These are phyloP conservation scores for Debaryomyces castellii DNA, from an alignment of 805 yeast genomes.

Conservation along the genomic window DNA sequence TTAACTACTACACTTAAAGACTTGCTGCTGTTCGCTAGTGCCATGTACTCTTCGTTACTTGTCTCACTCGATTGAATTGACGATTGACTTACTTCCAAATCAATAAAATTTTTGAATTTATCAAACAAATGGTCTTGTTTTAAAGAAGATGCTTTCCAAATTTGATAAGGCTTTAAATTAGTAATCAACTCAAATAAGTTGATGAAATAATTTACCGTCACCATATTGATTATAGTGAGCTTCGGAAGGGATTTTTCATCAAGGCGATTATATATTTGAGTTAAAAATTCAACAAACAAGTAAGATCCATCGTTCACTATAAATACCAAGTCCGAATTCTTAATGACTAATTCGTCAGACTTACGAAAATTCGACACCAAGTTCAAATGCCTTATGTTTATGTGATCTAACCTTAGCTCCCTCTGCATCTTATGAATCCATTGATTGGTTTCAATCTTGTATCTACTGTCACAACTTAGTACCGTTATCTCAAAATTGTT, in stretches of 20 bases:
- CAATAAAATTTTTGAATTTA: conserved; percentile 27
- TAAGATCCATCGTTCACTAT: conserved; percentile 40
- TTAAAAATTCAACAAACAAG: conserved; percentile 24
- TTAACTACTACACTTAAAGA: conserved; percentile 15
- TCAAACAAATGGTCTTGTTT: conserved; percentile 20
- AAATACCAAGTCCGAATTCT: conserved; percentile 28
- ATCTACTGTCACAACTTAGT: conserved; percentile 16
- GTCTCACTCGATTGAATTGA: background rate
- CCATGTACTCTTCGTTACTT: background rate
- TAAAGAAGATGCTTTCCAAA: conserved; percentile 39
- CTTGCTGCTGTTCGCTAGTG: conserved; percentile 2
- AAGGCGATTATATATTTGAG: conserved; percentile 9
- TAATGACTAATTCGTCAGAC: conserved; percentile 16
- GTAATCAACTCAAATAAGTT: conserved; percentile 38
- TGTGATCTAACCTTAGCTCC: conserved; percentile 9
- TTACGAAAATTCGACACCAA: conserved; percentile 4
- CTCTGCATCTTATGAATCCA: conserved; percentile 16
- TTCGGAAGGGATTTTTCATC: conserved; percentile 17
- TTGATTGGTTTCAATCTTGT: conserved; percentile 18
- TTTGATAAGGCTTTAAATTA: conserved; percentile 32
- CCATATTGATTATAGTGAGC: conserved; percentile 36
- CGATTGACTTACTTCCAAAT: conserved; percentile 16
- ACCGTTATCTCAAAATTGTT: conserved; percentile 19
- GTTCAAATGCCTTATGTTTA: conserved; percentile 16
- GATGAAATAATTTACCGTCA: conserved; percentile 39